Evolutionary conservation across 2,329 filamentous ascomycete genomes (phyloP), one percentile per base, ranked within the genome.

Genomic region (Fusarium sterilihyphosum): DNA sequence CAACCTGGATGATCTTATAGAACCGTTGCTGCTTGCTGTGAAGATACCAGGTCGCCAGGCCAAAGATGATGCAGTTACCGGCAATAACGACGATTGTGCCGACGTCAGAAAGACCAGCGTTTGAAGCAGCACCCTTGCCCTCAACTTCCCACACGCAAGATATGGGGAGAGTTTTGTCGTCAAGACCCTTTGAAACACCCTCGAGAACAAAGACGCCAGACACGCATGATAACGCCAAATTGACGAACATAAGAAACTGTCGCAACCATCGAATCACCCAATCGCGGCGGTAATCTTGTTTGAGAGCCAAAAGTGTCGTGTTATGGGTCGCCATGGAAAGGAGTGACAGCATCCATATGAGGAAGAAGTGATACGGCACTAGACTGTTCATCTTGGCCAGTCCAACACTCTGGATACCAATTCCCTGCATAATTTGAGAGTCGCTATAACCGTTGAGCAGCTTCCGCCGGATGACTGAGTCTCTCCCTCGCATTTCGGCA

Each of bases 321-420:
- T 92, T 90, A 80, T 93, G 91, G 6, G 91, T 92, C 2, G 90
- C 89, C 72, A 90, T 92, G 22, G 90, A 90, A 13, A 93, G 84
- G 18, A 92, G 81, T 0, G 89, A 90, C 5, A 93, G 83, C 83
- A 92, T 91, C 91, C 91, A 93, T 73, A 93, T 88, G 62, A 92
- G 86, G 83, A 92, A 92, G 83, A 93, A 92, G 81, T 93, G 91
- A 79, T 93, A 93, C 0, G 90, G 87, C 1, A 91, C 86, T 79
- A 93, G 87, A 10, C 84, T 84, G 52, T 86, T 82, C 78, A 89
- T 87, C 77, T 90, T 90, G 9, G 88, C 88, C 3, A 93, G 86
- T 0, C 88, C 91, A 31, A 93, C 85, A 75, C 85, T 85, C 79
- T 93, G 91, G 65, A 93, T 89, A n/a, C 89, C 90, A 78, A 93